These are phyloP conservation scores for Zalaria sp. DNA, from an alignment of 2,329 filamentous ascomycete species.

Conservation along the genomic window DNA sequence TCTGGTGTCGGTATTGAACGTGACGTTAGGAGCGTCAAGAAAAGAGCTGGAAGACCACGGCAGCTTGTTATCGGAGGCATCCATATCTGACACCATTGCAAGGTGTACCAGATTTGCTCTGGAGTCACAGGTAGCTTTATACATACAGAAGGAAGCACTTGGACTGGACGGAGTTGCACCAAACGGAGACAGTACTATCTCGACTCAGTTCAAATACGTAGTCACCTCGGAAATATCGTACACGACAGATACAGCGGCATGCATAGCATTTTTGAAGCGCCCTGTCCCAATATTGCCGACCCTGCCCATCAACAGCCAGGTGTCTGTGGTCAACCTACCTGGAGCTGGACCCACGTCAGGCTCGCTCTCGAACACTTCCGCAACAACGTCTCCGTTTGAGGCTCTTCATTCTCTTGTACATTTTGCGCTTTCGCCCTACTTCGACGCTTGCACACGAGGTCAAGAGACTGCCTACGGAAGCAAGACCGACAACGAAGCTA, in stretches of 20 bases:
- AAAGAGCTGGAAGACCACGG: constrained; percentile 67
- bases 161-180: constrained; percentile 32
- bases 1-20: constrained; percentile 31
- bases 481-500: constrained; percentile 71
- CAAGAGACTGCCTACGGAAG: constrained; percentile 53
- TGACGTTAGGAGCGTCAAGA: constrained; percentile 39
- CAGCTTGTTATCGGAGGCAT: constrained; percentile 64
- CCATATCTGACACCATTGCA: constrained; percentile 66
- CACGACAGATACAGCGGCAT: constrained; percentile 66
- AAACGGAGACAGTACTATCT: constrained; percentile 3
- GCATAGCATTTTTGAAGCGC: constrained; percentile 80
- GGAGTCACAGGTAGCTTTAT: constrained; percentile 76
- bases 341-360: constrained; percentile 23
- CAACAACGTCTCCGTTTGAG: constrained; percentile 73
- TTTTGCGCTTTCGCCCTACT: constrained; percentile 84
- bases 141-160: constrained; percentile 68
- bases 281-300: constrained; percentile 74
- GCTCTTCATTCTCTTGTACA: constrained; percentile 85
- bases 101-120: constrained; percentile 80
- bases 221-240: constrained; percentile 72
- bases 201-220: constrained; percentile 47
- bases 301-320: constrained; percentile 70
- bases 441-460: constrained; percentile 86
- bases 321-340: constrained; percentile 86
- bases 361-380: constrained; percentile 50